Evolutionary conservation across 441 rosid species (phyloP), one percentile per base, ranked within the genome.

Genomic region (Theobroma grandiflorum): DNA sequence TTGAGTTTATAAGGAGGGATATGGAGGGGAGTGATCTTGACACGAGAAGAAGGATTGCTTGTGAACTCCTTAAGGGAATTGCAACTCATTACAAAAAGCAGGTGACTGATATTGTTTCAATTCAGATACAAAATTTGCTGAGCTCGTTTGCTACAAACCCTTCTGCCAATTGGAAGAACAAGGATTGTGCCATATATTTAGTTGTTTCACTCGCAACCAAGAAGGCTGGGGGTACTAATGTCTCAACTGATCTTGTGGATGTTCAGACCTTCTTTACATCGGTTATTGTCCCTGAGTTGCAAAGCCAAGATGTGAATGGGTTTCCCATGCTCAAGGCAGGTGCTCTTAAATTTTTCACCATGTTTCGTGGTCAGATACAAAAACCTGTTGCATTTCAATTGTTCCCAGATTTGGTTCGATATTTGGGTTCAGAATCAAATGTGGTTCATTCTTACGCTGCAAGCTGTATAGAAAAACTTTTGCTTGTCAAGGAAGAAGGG

Each of bases 21-120:
- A 97, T 97, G 99, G 99, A 97, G 81, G 99, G 98, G 58, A 97
- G 99, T 81, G 99, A 97, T 86, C 87, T 92, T 83, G 98, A 97
- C 50, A 97, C 99, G 3, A 91, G 95, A 83, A 92, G 99, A 86
- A 95, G 99, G 82, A 97, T 97, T 79, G 98, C 98, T 0, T 97
- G 99, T 79, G 99, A 97, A 74, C 85, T 97, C 78, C 93, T 97
- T 26, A 95, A 97, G 83, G 99, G 99, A 50, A 93, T 97, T 81
- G 98, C 97, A 2, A 79, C 94, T 10, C 92, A 94, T 85, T 94
- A 93, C 86, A 91, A 89, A 86, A 78, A 83, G 62, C 92, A 85
- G 70, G 97, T 95, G 52, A 95, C 86, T 7, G 89, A 81, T 69
- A 87, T 89, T 33, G 91, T 94, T 78, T 90, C 98, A 75, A 84